Evolutionary conservation across 345 rosid species (phyloP).

Genomic region (Eucalyptus polybractea): DNA sequence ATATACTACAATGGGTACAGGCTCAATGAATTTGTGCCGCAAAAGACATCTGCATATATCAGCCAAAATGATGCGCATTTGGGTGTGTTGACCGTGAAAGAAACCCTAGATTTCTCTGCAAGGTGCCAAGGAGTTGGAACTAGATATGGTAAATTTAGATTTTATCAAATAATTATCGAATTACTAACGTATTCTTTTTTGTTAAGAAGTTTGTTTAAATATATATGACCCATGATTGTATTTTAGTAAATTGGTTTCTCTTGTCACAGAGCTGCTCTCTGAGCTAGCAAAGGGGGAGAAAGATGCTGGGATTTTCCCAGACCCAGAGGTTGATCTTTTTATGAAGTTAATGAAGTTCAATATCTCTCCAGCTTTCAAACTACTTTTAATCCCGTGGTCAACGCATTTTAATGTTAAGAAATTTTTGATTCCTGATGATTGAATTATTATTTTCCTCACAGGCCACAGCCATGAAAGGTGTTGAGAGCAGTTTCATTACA

Average conservation of each 20-base stretch:
- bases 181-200: background rate
- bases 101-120: conserved; percentile 85
- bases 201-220: background rate
- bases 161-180: background rate
- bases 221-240: background rate
- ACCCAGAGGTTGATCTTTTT: conserved; percentile 75
- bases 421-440: background rate
- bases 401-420: background rate
- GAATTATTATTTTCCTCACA: background rate
- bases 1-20: conserved; percentile 61
- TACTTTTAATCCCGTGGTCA: background rate
- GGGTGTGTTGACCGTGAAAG: conserved; percentile 84
- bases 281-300: conserved; percentile 76
- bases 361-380: background rate
- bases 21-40: conserved; percentile 57
- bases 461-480: conserved; percentile 68
- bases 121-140: conserved; percentile 84
- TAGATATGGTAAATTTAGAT: conserved; percentile 43
- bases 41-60: conserved; percentile 77
- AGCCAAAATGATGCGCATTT: conserved; percentile 84
- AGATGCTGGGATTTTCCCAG: conserved; percentile 67
- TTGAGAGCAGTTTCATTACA: conserved; percentile 69
- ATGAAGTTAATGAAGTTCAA: conserved; percentile 37
- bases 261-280: conserved; percentile 34
- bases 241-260: background rate